Evolutionary conservation across 352 stramenopile genomes (phyloP).

Genomic region (Salisapilia sapeloensis): DNA sequence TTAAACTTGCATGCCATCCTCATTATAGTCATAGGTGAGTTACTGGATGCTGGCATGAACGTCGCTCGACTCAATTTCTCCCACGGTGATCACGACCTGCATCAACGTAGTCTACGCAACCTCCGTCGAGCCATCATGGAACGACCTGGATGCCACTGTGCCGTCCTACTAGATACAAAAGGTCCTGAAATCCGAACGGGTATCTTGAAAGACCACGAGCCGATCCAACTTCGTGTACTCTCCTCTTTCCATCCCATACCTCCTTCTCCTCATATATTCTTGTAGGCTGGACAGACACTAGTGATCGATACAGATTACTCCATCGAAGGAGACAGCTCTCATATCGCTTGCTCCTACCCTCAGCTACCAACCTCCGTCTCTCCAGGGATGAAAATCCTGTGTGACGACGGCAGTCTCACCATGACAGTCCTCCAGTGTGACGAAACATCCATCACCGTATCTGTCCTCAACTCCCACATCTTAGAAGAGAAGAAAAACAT

Average conservation of each 20-base stretch:
- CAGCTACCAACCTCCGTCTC: slow-evolving; percentile 85
- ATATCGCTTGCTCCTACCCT: slow-evolving; percentile 91
- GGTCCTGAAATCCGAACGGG: slow-evolving; percentile 94
- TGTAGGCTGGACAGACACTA: slow-evolving; percentile 49
- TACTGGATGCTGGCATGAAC: slow-evolving; percentile 88
- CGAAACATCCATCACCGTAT: slow-evolving; percentile 52
- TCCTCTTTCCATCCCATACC: slow-evolving; percentile 1
- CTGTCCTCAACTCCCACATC: slow-evolving; percentile 72
- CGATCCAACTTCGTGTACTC: slow-evolving; percentile 41
- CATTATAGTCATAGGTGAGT: slow-evolving; percentile 14
- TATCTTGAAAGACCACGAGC: slow-evolving; percentile 44
- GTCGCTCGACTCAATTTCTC: slow-evolving; percentile 99
- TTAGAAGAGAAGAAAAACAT: slow-evolving; percentile 96
- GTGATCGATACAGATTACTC: slow-evolving; percentile 85
- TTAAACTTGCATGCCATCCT: background rate
- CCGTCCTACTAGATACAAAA: slow-evolving; percentile 95
- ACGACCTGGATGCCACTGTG: slow-evolving; percentile 63
- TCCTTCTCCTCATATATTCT: background rate
- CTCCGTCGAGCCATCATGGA: slow-evolving; percentile 57
- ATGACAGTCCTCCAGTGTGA: slow-evolving; percentile 82
- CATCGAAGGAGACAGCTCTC: slow-evolving; percentile 45
- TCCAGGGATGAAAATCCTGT: slow-evolving; percentile 87
- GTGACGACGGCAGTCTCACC: slow-evolving; percentile 91
- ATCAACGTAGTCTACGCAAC: slow-evolving; percentile 82
- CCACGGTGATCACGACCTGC: slow-evolving; percentile 93